These are phyloP conservation scores for Talaromyces pinophilus DNA, from an alignment of 2,329 filamentous ascomycete genomes.

Conservation along the genomic window DNA sequence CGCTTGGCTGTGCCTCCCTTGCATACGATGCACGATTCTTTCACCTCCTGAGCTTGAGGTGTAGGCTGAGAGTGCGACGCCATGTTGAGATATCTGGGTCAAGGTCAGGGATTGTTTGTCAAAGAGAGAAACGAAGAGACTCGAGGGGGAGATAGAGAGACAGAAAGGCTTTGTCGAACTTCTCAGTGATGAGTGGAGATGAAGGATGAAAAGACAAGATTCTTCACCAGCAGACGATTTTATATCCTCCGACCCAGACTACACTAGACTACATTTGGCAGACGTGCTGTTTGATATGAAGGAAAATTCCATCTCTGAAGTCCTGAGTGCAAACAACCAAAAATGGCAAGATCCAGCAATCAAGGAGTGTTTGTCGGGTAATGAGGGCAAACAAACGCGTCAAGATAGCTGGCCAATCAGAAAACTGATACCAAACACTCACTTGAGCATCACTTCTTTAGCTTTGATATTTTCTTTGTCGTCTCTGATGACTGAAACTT, in stretches of 20 bases:
- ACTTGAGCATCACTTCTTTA: no score
- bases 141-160: neutral
- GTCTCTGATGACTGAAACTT: no score
- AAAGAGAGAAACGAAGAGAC: neutral
- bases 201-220: neutral
- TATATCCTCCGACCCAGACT: neutral
- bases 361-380: neutral
- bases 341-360: neutral
- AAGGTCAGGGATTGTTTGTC: neutral
- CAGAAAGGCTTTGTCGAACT: neutral
- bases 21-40: neutral
- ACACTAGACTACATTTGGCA: neutral
- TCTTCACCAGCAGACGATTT: neutral
- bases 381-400: neutral
- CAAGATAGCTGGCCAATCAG: neutral
- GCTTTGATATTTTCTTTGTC: no score
- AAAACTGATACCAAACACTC: no score
- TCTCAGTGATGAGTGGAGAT: neutral
- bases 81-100: neutral
- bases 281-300: neutral
- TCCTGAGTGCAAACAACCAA: neutral
- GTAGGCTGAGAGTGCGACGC: neutral
- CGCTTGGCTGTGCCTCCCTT: neutral
- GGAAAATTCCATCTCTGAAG: neutral
- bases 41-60: neutral